Percentiles rank a stretch among this genome's conserved stretches.
Conservation (phyloP, 805 yeast genomes). For the Candida odintsovae region DNA sequence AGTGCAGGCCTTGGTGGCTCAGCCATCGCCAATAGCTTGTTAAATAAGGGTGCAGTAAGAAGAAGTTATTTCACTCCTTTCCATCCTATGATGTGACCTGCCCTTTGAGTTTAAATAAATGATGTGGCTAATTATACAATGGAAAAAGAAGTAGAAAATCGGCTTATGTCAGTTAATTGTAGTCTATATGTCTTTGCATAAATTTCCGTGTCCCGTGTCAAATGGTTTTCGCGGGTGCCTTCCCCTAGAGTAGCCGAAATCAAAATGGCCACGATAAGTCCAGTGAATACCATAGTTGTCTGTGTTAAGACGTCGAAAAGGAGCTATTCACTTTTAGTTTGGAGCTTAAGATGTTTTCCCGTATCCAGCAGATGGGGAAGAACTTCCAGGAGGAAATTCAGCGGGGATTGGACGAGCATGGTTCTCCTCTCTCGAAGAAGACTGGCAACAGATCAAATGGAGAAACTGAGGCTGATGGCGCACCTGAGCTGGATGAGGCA, state of each 20-base stretch:
- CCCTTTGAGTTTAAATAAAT: too few relatives aligned
- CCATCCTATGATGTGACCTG: not conserved
- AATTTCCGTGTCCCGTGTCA: not conserved
- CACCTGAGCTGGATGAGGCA: conserved; percentile 9
- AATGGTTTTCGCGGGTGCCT: not conserved
- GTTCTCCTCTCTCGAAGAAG: conserved; percentile 2
- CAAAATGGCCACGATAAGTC: not conserved
- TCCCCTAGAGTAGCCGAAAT: not conserved
- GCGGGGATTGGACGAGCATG: conserved; percentile 31
- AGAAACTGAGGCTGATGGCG: conserved; percentile 1
- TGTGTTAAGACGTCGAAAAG: too few relatives aligned
- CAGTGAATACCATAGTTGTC: not conserved
- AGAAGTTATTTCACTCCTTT: not conserved
- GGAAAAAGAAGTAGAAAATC: too few relatives aligned
- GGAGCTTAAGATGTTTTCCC: conserved; percentile 7
- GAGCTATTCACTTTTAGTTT: not conserved
- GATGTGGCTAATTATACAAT: too few relatives aligned
- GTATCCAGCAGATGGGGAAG: conserved; percentile 57
- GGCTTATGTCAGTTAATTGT: too few relatives aligned
- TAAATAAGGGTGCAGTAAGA: not conserved
- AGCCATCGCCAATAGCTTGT: not conserved
- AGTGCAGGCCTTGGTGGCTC: not conserved
- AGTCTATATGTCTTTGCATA: too few relatives aligned
- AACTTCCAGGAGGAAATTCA: conserved; percentile 57
- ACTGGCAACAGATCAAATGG: conserved; percentile 2